Percentiles rank a stretch among this genome's conserved stretches.
Evolutionary conservation across 202 grass and related monocot genomes (phyloP).

Genomic region (Carex arenaria): DNA sequence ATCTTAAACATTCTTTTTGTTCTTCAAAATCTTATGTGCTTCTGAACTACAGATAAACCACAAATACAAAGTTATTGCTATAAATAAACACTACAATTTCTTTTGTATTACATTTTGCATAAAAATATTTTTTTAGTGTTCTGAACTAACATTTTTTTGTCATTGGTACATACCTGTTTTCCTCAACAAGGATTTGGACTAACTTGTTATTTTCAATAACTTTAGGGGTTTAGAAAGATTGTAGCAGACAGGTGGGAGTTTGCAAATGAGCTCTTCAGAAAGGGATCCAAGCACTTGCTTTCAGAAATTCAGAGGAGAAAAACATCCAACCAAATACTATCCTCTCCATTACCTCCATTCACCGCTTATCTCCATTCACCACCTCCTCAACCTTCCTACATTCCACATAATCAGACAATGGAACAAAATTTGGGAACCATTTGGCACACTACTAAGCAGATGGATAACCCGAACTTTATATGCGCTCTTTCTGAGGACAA

Average conservation of each 20-base stretch:
- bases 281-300: constrained; percentile 83
- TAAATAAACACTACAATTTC: neutral
- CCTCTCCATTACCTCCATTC: constrained; percentile 34
- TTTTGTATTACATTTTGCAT: constrained; percentile 9
- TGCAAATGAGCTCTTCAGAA: constrained; percentile 92
- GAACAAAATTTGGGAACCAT: neutral
- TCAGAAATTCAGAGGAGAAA: constrained; percentile 84
- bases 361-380: constrained; percentile 35
- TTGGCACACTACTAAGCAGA: neutral
- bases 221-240: constrained; percentile 95
- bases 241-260: constrained; percentile 96
- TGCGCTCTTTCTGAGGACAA: constrained; percentile 83
- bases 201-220: neutral
- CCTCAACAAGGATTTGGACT: neutral
- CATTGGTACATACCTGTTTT: neutral
- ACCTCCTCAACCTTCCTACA: constrained; percentile 26
- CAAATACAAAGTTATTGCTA: neutral
- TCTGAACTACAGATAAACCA: neutral
- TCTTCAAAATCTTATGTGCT: neutral
- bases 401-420: constrained; percentile 30
- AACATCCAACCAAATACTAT: constrained; percentile 37
- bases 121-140: neutral
- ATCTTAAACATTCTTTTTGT: neutral
- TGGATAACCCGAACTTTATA: constrained; percentile 37
- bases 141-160: neutral